phyloP scores from a whole-genome alignment of 208 protist species.

The Trypanosoma platydactyli region DNA sequence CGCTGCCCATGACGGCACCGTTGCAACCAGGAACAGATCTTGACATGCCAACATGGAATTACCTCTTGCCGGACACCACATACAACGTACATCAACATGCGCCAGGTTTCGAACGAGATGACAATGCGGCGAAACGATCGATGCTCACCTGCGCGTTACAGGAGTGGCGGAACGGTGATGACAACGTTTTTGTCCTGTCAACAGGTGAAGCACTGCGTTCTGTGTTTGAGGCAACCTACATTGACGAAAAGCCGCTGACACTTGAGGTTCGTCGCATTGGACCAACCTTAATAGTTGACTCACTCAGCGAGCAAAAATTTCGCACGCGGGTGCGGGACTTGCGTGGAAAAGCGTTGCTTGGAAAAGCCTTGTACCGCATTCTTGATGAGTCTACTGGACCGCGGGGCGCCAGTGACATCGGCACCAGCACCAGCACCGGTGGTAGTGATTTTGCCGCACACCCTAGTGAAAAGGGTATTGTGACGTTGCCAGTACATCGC shows the following conservation, averaged over 20 bases:
- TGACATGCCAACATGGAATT: conserved; percentile 68
- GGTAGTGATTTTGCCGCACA: neutral
- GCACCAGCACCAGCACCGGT: neutral
- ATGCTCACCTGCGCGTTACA: conserved; percentile 53
- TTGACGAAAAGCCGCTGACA: conserved; percentile 44
- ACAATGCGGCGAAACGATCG: conserved; percentile 51
- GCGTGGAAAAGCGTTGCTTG: conserved; percentile 60
- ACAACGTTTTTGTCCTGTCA: conserved; percentile 58
- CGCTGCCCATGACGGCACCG: conserved; percentile 58
- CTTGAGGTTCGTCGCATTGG: conserved; percentile 65
- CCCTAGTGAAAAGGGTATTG: conserved; percentile 10
- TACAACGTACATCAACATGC: conserved; percentile 81
- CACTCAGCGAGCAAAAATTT: conserved; percentile 30
- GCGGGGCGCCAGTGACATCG: conserved; percentile 2
- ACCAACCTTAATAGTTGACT: conserved; percentile 67
- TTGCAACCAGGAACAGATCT: conserved; percentile 65
- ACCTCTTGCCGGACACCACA: conserved; percentile 60
- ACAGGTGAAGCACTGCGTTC: conserved; percentile 68
- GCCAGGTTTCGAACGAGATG: conserved; percentile 74
- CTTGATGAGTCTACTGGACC: conserved; percentile 27
- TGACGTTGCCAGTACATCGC: conserved; percentile 34
- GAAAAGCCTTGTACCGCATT: conserved; percentile 81
- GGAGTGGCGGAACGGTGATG: conserved; percentile 60
- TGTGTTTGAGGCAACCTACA: conserved; percentile 68
- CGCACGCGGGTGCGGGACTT: conserved; percentile 47